Percentiles rank a stretch among this genome's conserved stretches.
These are phyloP conservation scores for Agrocybe praecox DNA, from an alignment of 768 basidiomycete species.

Conservation along the genomic window DNA sequence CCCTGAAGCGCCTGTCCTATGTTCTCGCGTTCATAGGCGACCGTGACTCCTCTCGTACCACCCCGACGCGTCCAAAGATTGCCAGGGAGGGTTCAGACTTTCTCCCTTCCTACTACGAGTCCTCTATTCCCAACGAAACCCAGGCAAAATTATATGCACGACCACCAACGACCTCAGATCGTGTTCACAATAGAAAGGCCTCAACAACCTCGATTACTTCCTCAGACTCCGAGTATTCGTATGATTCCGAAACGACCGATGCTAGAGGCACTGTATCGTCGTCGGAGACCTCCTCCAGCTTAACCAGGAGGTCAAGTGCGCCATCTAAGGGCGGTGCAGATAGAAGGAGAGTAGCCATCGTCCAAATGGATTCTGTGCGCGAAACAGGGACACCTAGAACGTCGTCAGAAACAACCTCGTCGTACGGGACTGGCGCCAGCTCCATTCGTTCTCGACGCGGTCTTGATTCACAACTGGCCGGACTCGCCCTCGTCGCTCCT, in stretches of 20 bases:
- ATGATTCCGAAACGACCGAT: slow-evolving; percentile 36
- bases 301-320: slow-evolving; percentile 46
- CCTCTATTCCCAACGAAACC: slow-evolving; percentile 45
- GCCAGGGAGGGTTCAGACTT: slow-evolving; percentile 23
- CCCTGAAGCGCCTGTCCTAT: slow-evolving; percentile 31
- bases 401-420: slow-evolving; percentile 27
- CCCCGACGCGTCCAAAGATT: slow-evolving; percentile 17
- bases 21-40: slow-evolving; percentile 28
- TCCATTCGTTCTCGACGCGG: slow-evolving; percentile 42
- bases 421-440: slow-evolving; percentile 17
- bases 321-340: slow-evolving; percentile 64
- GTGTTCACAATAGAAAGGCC: slow-evolving; percentile 27
- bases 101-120: slow-evolving; percentile 45
- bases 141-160: slow-evolving; percentile 20
- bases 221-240: slow-evolving; percentile 49
- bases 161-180: slow-evolving; percentile 19
- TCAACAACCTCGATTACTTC: slow-evolving; percentile 38
- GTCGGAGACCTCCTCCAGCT: slow-evolving; percentile 27
- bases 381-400: slow-evolving; percentile 24
- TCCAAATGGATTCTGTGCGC: slow-evolving; percentile 53
- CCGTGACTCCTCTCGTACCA: slow-evolving; percentile 5
- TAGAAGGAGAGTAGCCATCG: slow-evolving; percentile 67
- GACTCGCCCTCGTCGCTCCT: slow-evolving; percentile 71
- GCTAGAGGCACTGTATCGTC: slow-evolving; percentile 27
- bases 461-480: slow-evolving; percentile 40